Conservation (phyloP, 305 asterid species). For the Withania somnifera region DNA sequence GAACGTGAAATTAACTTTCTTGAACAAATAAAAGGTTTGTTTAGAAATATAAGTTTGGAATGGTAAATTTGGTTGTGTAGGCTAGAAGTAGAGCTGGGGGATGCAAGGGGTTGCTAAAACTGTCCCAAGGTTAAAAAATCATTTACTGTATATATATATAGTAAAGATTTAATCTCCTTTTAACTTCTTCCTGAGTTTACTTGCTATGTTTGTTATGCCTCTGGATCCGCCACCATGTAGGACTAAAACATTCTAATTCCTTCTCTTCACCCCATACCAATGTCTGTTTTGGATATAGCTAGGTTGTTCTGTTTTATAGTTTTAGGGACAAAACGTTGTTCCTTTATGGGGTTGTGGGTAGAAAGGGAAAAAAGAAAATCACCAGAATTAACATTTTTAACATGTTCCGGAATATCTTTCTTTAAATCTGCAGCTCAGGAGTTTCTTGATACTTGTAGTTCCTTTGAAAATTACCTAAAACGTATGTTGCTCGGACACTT, state of each 20-base stretch:
- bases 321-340: not conserved
- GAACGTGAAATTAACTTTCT: not conserved
- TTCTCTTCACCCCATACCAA: not conserved
- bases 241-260: not conserved
- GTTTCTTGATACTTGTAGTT: not conserved
- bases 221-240: not conserved
- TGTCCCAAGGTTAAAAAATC: too few species aligned
- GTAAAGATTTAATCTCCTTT: too few species aligned
- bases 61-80: not conserved
- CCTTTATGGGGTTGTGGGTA: not conserved
- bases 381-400: not conserved
- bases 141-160: too few species aligned
- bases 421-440: not conserved
- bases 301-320: not conserved
- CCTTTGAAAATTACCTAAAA: not conserved
- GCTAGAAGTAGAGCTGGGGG: too few species aligned
- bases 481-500: not conserved
- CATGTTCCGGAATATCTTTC: not conserved
- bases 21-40: not conserved
- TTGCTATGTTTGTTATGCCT: too few species aligned
- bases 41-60: not conserved
- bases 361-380: not conserved
- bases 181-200: too few species aligned
- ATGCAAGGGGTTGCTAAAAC: too few species aligned
- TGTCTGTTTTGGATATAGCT: not conserved